These are phyloP conservation scores for Cercospora berteroae DNA, from an alignment of 2,329 filamentous ascomycete species.

Conservation along the genomic window DNA sequence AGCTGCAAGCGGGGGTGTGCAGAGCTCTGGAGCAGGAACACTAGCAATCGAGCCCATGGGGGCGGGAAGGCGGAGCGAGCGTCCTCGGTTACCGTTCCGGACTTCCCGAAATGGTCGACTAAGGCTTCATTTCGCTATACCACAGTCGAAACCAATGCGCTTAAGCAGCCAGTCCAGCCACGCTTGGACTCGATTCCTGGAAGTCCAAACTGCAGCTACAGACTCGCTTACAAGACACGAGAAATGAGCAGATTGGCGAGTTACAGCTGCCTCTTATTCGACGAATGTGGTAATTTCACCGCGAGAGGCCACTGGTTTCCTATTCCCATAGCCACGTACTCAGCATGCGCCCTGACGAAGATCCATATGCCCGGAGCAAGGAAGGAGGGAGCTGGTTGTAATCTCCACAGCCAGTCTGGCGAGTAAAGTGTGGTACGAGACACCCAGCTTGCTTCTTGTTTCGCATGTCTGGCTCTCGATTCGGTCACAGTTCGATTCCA, in stretches of 20 bases:
- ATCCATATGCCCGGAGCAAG: background rate
- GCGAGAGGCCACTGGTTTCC: background rate
- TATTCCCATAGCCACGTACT: background rate
- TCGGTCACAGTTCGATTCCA: background rate
- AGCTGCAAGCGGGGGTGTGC: conserved; percentile 6
- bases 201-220: background rate
- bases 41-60: background rate
- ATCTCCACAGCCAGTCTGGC: background rate
- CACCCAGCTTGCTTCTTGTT: conserved; percentile 4
- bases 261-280: background rate
- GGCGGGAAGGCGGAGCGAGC: conserved; percentile 6
- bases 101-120: background rate
- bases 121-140: conserved; percentile 3
- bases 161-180: background rate
- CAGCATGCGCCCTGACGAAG: background rate
- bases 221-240: background rate
- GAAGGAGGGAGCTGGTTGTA: background rate
- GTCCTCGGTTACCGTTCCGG: conserved; percentile 11
- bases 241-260: background rate
- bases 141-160: background rate
- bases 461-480: background rate
- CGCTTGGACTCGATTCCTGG: background rate
- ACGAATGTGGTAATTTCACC: background rate
- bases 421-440: background rate
- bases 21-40: background rate